Evolutionary conservation across 1,284 basidiomycete species (phyloP).

Genomic region (Erythrobasidium hasegawianum): DNA sequence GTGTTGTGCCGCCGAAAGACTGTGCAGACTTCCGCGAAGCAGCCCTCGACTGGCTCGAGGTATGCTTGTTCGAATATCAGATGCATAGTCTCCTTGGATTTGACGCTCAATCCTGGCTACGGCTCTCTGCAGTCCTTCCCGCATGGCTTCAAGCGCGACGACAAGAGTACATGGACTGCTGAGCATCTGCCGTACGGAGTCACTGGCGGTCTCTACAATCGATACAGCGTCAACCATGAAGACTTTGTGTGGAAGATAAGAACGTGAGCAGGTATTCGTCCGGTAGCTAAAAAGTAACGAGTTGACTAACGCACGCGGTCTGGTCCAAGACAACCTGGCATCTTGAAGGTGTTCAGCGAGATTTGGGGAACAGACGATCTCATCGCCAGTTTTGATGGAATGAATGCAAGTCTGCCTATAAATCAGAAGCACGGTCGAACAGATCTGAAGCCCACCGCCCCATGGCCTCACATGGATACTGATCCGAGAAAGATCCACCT

Average conservation of each 20-base stretch:
- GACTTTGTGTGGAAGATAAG: conserved; percentile 7
- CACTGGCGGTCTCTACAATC: conserved; percentile 31
- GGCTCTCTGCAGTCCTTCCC: neutral
- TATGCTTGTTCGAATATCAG: neutral
- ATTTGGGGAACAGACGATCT: conserved; percentile 40
- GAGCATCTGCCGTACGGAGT: conserved; percentile 48
- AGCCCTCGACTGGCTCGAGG: conserved; percentile 49
- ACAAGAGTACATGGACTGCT: conserved; percentile 48
- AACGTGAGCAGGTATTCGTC: neutral
- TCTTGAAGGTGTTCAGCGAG: conserved; percentile 35
- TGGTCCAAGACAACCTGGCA: conserved; percentile 37
- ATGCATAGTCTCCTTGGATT: neutral
- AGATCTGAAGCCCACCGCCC: conserved; percentile 40
- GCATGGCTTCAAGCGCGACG: conserved; percentile 50
- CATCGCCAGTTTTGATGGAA: conserved; percentile 32
- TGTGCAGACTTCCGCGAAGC: conserved; percentile 47
- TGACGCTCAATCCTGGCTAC: neutral
- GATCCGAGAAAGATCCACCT: neutral
- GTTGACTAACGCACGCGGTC: no score
- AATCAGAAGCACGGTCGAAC: conserved; percentile 31
- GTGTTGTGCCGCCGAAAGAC: conserved; percentile 45
- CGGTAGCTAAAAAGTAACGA: no score
- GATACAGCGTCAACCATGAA: conserved; percentile 35
- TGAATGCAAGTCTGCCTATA: conserved; percentile 50
- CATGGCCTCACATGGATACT: conserved; percentile 47